Evolutionary conservation across 768 basidiomycete genomes (phyloP), one percentile per base, ranked within the genome.

Genomic region (Coprinopsis strossmayeri): DNA sequence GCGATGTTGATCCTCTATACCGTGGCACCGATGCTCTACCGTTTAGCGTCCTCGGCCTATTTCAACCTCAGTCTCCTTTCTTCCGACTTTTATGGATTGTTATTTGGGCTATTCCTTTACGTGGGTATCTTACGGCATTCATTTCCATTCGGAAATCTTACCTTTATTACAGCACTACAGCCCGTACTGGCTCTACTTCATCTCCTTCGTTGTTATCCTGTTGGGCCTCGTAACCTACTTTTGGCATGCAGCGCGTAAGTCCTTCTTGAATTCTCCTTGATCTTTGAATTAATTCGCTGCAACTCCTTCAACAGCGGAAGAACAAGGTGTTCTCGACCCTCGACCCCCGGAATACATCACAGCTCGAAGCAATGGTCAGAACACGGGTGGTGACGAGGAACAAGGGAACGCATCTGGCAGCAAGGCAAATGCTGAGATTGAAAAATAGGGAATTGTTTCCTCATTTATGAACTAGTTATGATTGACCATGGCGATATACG

Each of bases 141-240:
- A 7, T 32, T 15, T 32, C 15, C 15, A 32, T 32, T 7, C 7
- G 9, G 30, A 32, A 7, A 15, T 32, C 30, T 32, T 15, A 32
- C 7, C 35, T n/a, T n/a, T n/a, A n/a, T n/a, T n/a, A 37, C 46
- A 91, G 89, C 84, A 90, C 55, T 91, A 79, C 68, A 64, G 68
- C 37, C 91, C 91, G 2, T 92, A 79, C 70, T 93, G 90, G 89
- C 74, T 93, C 13, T 92, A 93, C 72, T 93, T 93, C 66, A 69
- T 83, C 52, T 76, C 91, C 0, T 93, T 86, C 57, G 73, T 65
- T 1, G 70, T 91, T 12, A 80, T 91, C 52, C 61, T 92, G 37
- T 27, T 69, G 11, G 91, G 91, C 2, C 74, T 93, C 3, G 69
- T 93, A 57, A 76, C 83, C 30, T 93, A 92, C 66, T 92, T 92